Conservation (phyloP, 352 stramenopile genomes). For the Phytophthora tubulina region DNA sequence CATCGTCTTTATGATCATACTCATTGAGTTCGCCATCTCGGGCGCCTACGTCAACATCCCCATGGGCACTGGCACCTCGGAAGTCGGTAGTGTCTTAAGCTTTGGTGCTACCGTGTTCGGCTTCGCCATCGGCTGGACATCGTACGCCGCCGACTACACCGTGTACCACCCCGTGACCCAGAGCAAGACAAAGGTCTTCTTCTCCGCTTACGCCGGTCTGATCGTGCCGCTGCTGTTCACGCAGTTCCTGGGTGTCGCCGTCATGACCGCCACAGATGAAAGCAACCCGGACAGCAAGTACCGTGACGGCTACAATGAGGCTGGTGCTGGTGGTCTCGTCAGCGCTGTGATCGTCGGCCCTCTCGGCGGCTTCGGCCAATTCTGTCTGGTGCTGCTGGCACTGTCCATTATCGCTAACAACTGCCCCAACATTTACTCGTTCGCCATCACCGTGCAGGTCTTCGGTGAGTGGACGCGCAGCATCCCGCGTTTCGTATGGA, state of each 20-base stretch:
- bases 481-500: slow-evolving; percentile 54
- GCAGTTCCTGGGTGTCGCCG: slow-evolving; percentile 44
- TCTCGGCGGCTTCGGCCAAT: slow-evolving; percentile 50
- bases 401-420: slow-evolving; percentile 66
- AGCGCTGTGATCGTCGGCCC: slow-evolving; percentile 50
- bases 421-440: slow-evolving; percentile 66
- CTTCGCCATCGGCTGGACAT: slow-evolving; percentile 52
- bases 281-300: slow-evolving; percentile 42
- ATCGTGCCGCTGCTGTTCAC: slow-evolving; percentile 58
- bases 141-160: slow-evolving; percentile 57
- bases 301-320: slow-evolving; percentile 45
- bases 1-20: slow-evolving; percentile 60
- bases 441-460: slow-evolving; percentile 55
- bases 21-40: slow-evolving; percentile 49
- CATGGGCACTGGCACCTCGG: slow-evolving; percentile 46
- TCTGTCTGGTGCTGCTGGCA: slow-evolving; percentile 54
- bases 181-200: slow-evolving; percentile 58
- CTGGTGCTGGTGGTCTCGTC: slow-evolving; percentile 44
- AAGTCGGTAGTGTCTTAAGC: slow-evolving; percentile 48
- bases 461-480: slow-evolving; percentile 45
- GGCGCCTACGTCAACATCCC: slow-evolving; percentile 58
- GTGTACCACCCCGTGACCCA: slow-evolving; percentile 56
- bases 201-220: slow-evolving; percentile 49
- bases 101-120: slow-evolving; percentile 50
- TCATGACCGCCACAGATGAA: slow-evolving; percentile 55